A percentile compares a stretch with the other conserved stretches of the same genome.
Evolutionary conservation across 345 rosid genomes (phyloP).

Genomic region (Sonneratia alba): DNA sequence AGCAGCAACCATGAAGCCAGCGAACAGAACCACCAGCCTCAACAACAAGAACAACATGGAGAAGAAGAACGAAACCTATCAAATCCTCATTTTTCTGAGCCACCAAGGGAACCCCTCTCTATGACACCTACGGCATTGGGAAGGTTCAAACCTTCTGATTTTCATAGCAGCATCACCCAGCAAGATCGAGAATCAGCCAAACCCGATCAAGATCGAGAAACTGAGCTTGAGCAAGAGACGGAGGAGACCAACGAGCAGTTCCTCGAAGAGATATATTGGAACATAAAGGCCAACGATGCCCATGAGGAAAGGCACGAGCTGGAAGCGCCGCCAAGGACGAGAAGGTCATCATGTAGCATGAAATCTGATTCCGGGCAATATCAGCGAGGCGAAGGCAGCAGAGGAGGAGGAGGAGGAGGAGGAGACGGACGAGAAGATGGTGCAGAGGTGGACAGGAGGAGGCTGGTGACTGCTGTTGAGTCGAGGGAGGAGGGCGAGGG

Average conservation of each 20-base stretch:
- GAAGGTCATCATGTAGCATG: not conserved
- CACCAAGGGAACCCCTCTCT: not conserved
- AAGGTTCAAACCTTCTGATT: not conserved
- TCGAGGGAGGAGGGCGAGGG: conserved; percentile 8
- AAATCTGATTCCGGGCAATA: not conserved
- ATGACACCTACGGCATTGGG: conserved; percentile 2
- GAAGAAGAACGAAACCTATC: conserved; percentile 2
- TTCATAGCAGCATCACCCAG: not conserved
- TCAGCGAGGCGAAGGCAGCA: not conserved
- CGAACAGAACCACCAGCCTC: not conserved
- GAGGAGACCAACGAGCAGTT: not conserved
- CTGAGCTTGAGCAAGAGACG: not conserved
- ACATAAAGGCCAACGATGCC: not conserved
- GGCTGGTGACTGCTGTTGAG: conserved; percentile 2
- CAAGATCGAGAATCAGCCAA: too few species aligned
- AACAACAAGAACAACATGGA: not conserved
- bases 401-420: not conserved
- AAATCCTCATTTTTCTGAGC: not conserved
- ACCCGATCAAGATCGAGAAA: not conserved
- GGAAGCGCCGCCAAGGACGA: not conserved
- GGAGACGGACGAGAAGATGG: not conserved
- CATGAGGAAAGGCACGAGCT: not conserved
- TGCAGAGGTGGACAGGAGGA: conserved; percentile 8
- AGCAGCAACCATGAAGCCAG: not conserved
- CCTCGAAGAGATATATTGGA: not conserved